phyloP scores from a whole-genome alignment of 2,329 filamentous ascomycete genomes.

The Coniochaeta ligniaria region DNA sequence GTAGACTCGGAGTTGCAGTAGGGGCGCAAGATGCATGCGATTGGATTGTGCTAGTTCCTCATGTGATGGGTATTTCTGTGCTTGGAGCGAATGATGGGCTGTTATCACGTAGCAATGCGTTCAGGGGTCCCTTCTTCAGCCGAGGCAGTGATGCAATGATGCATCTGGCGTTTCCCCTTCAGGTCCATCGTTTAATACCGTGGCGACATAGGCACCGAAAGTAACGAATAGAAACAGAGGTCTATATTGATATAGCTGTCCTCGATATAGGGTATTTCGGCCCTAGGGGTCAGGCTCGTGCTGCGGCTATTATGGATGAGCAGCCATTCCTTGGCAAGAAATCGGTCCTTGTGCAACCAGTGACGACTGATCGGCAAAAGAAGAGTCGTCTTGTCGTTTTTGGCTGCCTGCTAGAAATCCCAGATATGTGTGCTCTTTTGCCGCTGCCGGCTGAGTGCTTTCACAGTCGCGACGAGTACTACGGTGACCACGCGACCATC shows the following conservation, averaged over 20 bases:
- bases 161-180: background rate
- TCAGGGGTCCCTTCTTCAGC: background rate
- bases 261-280: background rate
- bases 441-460: too few relatives aligned
- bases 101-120: background rate
- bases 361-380: background rate
- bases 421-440: too few relatives aligned
- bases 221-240: background rate
- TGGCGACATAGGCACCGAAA: background rate
- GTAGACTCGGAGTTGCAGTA: background rate
- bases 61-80: background rate
- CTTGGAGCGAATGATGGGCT: background rate
- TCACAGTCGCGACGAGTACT: too few relatives aligned
- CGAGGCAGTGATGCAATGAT: background rate
- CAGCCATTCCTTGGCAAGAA: background rate
- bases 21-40: background rate
- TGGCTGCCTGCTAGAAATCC: too few relatives aligned
- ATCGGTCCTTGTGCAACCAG: background rate
- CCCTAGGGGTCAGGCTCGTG: background rate
- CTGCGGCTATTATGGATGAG: background rate
- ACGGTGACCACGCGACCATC: too few relatives aligned
- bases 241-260: background rate
- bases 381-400: background rate
- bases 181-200: background rate
- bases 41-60: background rate